Conservation (phyloP, 192 early-diverging fungal genomes). For the Backusella liffmaniae region DNA sequence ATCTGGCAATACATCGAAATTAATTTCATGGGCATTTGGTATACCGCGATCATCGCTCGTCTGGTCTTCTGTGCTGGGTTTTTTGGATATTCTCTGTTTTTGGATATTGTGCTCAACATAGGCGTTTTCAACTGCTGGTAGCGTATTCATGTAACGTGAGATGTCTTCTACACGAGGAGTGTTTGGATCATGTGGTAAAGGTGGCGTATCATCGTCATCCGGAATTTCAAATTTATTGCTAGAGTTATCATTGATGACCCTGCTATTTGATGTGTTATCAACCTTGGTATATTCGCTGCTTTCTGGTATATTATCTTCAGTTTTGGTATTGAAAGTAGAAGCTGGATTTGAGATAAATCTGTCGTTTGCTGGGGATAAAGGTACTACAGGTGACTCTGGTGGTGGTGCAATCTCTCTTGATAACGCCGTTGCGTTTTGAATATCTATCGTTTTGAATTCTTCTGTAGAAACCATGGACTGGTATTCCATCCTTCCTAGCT, state of each 20-base stretch:
- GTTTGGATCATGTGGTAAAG: not conserved
- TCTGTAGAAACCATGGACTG: not conserved
- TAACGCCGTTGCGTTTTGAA: not conserved
- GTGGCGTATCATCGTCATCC: not conserved
- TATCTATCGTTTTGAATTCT: not conserved
- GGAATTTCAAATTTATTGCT: not conserved
- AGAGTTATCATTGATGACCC: not conserved
- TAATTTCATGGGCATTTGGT: conserved; percentile 16
- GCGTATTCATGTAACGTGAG: conserved; percentile 6
- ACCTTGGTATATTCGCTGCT: not conserved
- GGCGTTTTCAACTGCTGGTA: not conserved
- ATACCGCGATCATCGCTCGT: not conserved
- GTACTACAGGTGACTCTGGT: not conserved
- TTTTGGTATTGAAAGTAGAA: not conserved
- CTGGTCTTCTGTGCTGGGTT: not conserved
- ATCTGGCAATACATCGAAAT: not conserved
- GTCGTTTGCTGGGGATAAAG: not conserved
- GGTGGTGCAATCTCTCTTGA: not conserved
- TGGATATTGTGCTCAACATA: not conserved
- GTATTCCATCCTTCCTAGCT: conserved; percentile 3
- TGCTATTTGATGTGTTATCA: not conserved
- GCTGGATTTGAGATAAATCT: not conserved
- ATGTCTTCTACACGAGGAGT: conserved; percentile 7
- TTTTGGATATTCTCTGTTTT: not conserved
- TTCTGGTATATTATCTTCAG: not conserved